Evolutionary conservation across 2,329 filamentous ascomycete species (phyloP), one percentile per base, ranked within the genome.

Genomic region (Stagonosporopsis tanaceti): DNA sequence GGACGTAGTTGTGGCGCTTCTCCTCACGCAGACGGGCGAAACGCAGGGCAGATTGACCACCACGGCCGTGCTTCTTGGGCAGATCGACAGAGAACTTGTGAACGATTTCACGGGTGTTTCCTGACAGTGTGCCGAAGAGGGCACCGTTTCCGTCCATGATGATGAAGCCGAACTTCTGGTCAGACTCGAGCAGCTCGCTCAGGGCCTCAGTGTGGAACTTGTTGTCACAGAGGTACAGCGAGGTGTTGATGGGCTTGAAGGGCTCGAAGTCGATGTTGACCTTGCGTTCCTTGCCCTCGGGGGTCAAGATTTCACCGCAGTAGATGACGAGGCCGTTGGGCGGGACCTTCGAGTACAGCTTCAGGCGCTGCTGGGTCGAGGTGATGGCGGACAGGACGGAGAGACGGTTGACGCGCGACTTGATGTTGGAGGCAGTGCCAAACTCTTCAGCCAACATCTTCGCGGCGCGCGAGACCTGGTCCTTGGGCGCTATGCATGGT

Each of bases 371-470:
- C 82, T 99, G 96, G 71, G 95, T 99, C 61, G 95, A 99, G 50
- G 95, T 99, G 74, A 99, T 99, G 78, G 95, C 95, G 35, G 94
- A 98, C 69, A 99, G 84, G 69, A 99, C 95, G 50, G 95, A 99
- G 76, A 98, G 91, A 80, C 95, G 89, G 82, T 99, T 99, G 83
- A 99, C 95, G 76, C 95, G 93, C 59, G 95, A 99, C 81, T 99
- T 99, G 84, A 99, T 99, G 82, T 99, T 99, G 72, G 93, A 97
- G 60, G 95, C 96, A 59, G 95, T 99, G 77, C 95, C 92, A 77
- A 95, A 97, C 91, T 97, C 93, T 97, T 99, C 95, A 84, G 96
- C 96, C 89, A 99, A 90, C 95, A 99, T 99, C 87, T 98, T 98
- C 60, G 95, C 92, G 53, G 92, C 90, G 74, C 93, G 90, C 42